Conservation (phyloP, 73 alveolate genomes). For the Symbiodinium natans region DNA sequence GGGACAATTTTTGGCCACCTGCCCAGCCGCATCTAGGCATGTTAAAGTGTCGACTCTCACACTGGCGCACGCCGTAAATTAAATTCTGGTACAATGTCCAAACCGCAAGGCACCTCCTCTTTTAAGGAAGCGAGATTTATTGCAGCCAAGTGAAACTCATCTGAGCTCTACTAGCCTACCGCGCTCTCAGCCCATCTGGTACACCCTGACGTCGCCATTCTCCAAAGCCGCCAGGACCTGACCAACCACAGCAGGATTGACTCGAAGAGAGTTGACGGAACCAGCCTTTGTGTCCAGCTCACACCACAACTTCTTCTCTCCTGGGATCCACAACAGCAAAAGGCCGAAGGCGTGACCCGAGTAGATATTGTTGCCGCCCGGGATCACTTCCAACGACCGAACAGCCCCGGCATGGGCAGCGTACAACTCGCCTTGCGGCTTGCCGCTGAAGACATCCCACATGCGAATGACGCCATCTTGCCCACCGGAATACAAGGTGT, state of each 20-base stretch:
- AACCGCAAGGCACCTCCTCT: no score
- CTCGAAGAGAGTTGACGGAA: conserved; percentile 15
- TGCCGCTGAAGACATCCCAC: conserved; percentile 40
- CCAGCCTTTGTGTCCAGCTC: conserved; percentile 43
- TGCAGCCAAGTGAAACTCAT: no score
- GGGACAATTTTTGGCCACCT: no score
- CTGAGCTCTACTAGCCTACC: no score
- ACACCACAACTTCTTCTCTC: background rate
- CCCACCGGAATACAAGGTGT: conserved; percentile 59
- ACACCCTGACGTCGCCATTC: conserved; percentile 32
- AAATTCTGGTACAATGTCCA: no score
- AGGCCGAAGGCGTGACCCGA: conserved; percentile 10
- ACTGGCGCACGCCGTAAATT: no score
- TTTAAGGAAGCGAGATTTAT: no score
- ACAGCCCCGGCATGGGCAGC: conserved; percentile 59
- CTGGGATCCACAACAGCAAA: background rate
- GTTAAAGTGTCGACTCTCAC: no score
- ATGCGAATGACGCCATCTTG: conserved; percentile 24
- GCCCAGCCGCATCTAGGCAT: no score
- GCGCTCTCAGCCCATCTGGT: conserved; percentile 18
- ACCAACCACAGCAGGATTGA: conserved; percentile 45
- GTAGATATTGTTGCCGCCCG: conserved; percentile 53
- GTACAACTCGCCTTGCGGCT: conserved; percentile 1
- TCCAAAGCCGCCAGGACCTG: conserved; percentile 29
- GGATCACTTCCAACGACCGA: conserved; percentile 36